A percentile compares a stretch with the other conserved stretches of the same genome.
These are phyloP conservation scores for Pleodorina starrii DNA, from an alignment of 139 green algal genomes.

Conservation along the genomic window DNA sequence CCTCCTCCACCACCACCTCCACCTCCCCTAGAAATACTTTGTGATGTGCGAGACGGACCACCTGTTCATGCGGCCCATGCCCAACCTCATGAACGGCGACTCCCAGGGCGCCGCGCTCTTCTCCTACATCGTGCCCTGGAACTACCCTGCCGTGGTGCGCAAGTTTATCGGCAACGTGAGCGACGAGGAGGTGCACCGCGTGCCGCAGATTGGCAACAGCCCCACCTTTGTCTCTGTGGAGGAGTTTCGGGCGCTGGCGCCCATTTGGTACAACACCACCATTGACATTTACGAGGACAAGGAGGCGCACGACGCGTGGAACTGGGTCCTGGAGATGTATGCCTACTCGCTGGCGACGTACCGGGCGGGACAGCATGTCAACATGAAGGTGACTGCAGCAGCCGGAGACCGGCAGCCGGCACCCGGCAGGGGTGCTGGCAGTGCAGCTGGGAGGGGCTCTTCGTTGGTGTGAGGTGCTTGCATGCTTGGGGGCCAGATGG, in stretches of 20 bases:
- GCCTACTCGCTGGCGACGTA: conserved; percentile 60
- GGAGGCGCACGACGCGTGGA: conserved; percentile 69
- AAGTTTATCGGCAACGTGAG: conserved; percentile 59
- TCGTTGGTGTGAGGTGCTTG: no score
- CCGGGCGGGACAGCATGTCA: conserved; percentile 35
- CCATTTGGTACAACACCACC: conserved; percentile 91
- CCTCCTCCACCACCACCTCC: no score
- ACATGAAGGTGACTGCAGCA: conserved; percentile 46
- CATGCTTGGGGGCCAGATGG: no score
- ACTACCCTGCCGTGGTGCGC: conserved; percentile 49
- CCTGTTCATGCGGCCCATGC: conserved; percentile 93
- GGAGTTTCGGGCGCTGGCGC: conserved; percentile 51
- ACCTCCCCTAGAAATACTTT: conserved; percentile 82
- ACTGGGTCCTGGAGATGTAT: conserved; percentile 92
- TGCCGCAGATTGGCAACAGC: conserved; percentile 86
- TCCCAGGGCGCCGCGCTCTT: conserved; percentile 49
- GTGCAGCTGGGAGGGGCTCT: no score
- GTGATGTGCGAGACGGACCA: conserved; percentile 98
- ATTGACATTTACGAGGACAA: conserved; percentile 90
- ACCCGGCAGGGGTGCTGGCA: no score
- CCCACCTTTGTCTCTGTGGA: conserved; percentile 83
- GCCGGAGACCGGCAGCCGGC: no score
- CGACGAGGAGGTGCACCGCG: conserved; percentile 50
- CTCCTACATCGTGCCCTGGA: conserved; percentile 54
- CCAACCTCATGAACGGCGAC: conserved; percentile 92